A percentile compares a stretch with the other conserved stretches of the same genome.
phyloP scores from a whole-genome alignment of 2,329 filamentous ascomycete genomes.

The Ilyonectria sp. region DNA sequence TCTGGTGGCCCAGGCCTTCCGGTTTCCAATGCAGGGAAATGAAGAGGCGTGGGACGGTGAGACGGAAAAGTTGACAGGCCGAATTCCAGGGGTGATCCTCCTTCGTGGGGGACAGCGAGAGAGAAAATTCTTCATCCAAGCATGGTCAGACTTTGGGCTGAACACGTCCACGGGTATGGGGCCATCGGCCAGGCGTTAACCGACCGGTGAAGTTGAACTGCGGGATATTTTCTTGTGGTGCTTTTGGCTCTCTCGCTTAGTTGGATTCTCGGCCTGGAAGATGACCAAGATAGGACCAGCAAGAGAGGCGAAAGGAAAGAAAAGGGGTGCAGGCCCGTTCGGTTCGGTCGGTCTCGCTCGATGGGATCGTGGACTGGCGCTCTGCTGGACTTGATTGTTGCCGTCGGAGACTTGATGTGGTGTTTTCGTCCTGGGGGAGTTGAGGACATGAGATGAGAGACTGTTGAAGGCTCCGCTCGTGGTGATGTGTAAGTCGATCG shows the following conservation, averaged over 20 bases:
- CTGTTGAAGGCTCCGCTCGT: slow-evolving; percentile 10
- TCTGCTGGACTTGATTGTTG: slow-evolving; percentile 1
- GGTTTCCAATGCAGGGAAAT: slow-evolving; percentile 9
- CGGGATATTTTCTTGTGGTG: slow-evolving; percentile 34
- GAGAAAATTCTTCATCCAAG: slow-evolving; percentile 27
- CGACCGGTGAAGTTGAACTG: slow-evolving; percentile 24
- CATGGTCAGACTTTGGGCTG: slow-evolving; percentile 30
- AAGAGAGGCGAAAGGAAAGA: slow-evolving; percentile 4
- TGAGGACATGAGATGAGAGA: slow-evolving; percentile 3
- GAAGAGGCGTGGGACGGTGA: slow-evolving; percentile 33
- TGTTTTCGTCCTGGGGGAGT: not conserved
- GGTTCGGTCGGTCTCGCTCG: not conserved
- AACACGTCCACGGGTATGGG: slow-evolving; percentile 38
- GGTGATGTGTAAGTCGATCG: not conserved
- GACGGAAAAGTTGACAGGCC: slow-evolving; percentile 22
- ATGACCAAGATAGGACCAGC: not conserved
- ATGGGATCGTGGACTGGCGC: not conserved
- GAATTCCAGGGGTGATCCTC: slow-evolving; percentile 28
- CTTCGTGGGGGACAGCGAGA: slow-evolving; percentile 33
- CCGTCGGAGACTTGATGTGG: slow-evolving; percentile 13
- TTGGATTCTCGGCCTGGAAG: slow-evolving; percentile 2
- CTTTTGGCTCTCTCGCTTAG: slow-evolving; percentile 16
- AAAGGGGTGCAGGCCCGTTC: slow-evolving; percentile 1
- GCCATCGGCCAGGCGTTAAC: slow-evolving; percentile 27
- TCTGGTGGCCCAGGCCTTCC: slow-evolving; percentile 11